Evolutionary conservation across 2,329 filamentous ascomycete species (phyloP).

Genomic region (Periconia sp.): DNA sequence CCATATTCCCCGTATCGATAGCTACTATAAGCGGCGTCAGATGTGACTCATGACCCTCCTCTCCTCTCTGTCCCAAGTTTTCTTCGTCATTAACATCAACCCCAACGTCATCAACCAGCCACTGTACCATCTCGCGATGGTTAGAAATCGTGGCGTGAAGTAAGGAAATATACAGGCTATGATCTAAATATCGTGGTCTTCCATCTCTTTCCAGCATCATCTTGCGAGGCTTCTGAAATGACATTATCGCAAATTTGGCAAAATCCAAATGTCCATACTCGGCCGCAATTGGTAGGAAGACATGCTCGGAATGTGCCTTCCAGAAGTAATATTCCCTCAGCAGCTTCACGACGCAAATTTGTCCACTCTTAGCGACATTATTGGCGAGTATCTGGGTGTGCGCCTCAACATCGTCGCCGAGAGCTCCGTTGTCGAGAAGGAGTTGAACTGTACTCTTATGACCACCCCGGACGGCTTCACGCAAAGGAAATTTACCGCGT

Average conservation of each 20-base stretch:
- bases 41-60: neutral
- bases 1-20: neutral
- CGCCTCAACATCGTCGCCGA: neutral
- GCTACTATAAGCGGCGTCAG: neutral
- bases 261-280: constrained; percentile 11
- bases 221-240: neutral
- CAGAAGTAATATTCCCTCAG: constrained; percentile 1
- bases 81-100: neutral
- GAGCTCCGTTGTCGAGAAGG: constrained; percentile 1
- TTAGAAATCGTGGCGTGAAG: constrained; percentile 4
- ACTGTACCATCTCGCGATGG: constrained; percentile 3
- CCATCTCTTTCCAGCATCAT: neutral
- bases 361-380: constrained; percentile 4
- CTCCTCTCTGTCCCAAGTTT: neutral
- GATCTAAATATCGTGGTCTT: no score
- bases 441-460: constrained; percentile 4
- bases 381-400: constrained; percentile 2
- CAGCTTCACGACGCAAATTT: constrained; percentile 1
- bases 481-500: neutral
- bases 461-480: constrained; percentile 9
- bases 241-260: constrained; percentile 4
- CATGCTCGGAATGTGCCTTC: neutral
- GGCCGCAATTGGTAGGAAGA: constrained; percentile 8
- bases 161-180: constrained; percentile 3
- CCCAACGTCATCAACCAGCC: constrained; percentile 5